These are phyloP conservation scores for Clonostachys solani DNA, from an alignment of 2,329 filamentous ascomycete genomes.

Conservation along the genomic window DNA sequence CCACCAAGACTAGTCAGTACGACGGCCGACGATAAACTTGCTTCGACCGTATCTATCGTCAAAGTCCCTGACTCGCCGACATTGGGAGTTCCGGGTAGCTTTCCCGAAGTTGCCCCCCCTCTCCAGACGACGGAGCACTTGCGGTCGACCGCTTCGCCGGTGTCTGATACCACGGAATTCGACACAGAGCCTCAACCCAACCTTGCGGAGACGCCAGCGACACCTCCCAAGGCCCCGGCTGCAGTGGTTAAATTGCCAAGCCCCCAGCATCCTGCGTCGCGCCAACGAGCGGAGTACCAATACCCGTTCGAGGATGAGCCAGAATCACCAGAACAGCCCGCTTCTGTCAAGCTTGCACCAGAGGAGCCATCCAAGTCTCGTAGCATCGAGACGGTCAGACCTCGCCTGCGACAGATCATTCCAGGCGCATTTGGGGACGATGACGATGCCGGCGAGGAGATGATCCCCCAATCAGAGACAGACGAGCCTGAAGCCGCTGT, in stretches of 20 bases:
- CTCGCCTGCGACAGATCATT: conserved; percentile 3
- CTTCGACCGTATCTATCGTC: too few species aligned
- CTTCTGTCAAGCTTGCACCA: not conserved
- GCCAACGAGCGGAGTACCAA: conserved; percentile 37
- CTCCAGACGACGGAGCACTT: conserved; percentile 43
- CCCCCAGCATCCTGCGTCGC: conserved; percentile 14
- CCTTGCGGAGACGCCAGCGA: conserved; percentile 30
- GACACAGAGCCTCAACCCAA: conserved; percentile 68
- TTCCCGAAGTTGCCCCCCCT: conserved; percentile 37
- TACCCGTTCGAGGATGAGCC: conserved; percentile 46
- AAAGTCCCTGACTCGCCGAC: conserved; percentile 54
- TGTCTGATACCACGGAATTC: conserved; percentile 64
- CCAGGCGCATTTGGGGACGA: conserved; percentile 25
- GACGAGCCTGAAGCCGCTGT: conserved; percentile 33
- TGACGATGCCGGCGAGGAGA: conserved; percentile 23
- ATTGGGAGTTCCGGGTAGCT: conserved; percentile 61
- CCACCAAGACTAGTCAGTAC: not conserved
- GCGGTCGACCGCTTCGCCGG: conserved; percentile 52
- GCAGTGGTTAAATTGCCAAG: conserved; percentile 19
- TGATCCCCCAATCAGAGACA: conserved; percentile 7
- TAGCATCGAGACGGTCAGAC: not conserved
- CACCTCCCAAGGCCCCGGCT: conserved; percentile 14
- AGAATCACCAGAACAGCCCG: conserved; percentile 8
- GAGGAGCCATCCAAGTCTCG: not conserved
- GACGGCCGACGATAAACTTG: too few species aligned